Base-by-base conservation (phyloP, 73 alveolate genomes). In the Paramecium primaurelia region DNA sequence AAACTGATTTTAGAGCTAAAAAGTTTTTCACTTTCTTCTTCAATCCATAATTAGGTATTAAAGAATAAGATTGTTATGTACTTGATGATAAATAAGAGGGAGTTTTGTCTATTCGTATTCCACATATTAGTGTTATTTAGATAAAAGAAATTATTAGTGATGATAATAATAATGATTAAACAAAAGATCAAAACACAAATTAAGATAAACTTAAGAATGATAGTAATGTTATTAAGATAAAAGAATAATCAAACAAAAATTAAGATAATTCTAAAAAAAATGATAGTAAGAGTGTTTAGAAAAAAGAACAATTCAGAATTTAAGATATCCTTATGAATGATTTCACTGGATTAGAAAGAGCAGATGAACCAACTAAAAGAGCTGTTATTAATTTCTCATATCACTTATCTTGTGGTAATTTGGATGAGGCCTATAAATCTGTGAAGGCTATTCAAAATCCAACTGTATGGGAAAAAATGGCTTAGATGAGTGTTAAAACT, bases 391-490 rank as follows among this genome's bases (percentile, higher is more conserved):
- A 98, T 88, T 98, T 98, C 93, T 96, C 99, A 20, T 97, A 96
- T 96, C 97, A 93, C 75, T 86, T 98, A 92, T 93, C 99, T 38
- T 95, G 98, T 84, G 99, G 99, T 7, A 98, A 98, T 88, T 93
- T 98, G 93, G 99, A 98, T 86, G 99, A 98, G 86, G 99, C 99
- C 18, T 98, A 97, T 94, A 98, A 98, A 92, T 92, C 97, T 44
- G 99, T 98, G 18, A 97, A 98, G 90, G 96, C 97, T 88, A 98
- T 98, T 32, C 93, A 97, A 92, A 97, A 97, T 83, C 97, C 96
- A 11, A 92, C 98, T 40, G 99, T 98, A 54, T 98, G 99, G 99
- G 98, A 98, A 89, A 97, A 97, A 88, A 98, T 98, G 99, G 99
- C 99, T 12, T 96, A 96, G 80, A 98, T 98, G 97, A 96, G 99